A percentile compares a stretch with the other conserved stretches of the same genome.
Conservation (phyloP, 768 basidiomycete genomes). For the Cubamyces lactineus region DNA sequence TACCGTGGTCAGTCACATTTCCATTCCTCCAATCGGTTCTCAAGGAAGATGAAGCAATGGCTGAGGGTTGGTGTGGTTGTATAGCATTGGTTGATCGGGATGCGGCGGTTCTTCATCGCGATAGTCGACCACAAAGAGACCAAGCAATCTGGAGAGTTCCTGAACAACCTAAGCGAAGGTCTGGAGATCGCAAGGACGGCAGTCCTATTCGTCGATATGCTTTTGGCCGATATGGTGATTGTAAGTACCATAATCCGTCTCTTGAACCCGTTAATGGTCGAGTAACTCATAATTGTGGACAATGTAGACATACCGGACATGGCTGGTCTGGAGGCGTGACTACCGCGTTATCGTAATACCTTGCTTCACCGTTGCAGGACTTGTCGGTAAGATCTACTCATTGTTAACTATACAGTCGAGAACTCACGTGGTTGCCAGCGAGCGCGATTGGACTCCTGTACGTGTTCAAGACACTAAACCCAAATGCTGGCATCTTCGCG, state of each 20-base stretch:
- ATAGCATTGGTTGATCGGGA: slow-evolving; percentile 1
- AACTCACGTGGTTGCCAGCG: not conserved
- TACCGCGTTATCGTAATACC: not conserved
- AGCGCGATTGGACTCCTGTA: not conserved
- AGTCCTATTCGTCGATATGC: slow-evolving; percentile 6
- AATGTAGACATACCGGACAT: not conserved
- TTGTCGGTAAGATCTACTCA: not conserved
- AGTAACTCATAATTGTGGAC: too few species aligned
- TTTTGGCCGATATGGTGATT: slow-evolving; percentile 1
- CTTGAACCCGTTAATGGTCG: too few species aligned
- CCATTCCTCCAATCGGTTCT: not conserved
- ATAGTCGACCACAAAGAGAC: not conserved
- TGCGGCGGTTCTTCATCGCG: not conserved
- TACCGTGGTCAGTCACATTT: not conserved
- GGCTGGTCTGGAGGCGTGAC: not conserved
- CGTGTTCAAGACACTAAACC: not conserved
- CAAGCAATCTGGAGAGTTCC: not conserved
- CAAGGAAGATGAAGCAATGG: not conserved
- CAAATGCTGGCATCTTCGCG: not conserved
- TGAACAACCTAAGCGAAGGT: not conserved
- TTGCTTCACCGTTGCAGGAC: not conserved
- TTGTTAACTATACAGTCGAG: not conserved
- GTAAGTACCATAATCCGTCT: slow-evolving; percentile 2
- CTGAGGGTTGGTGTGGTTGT: not conserved
- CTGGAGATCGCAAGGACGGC: not conserved